Conservation (phyloP, 2,329 filamentous ascomycete species). For the Dactylellina haptotyla region DNA sequence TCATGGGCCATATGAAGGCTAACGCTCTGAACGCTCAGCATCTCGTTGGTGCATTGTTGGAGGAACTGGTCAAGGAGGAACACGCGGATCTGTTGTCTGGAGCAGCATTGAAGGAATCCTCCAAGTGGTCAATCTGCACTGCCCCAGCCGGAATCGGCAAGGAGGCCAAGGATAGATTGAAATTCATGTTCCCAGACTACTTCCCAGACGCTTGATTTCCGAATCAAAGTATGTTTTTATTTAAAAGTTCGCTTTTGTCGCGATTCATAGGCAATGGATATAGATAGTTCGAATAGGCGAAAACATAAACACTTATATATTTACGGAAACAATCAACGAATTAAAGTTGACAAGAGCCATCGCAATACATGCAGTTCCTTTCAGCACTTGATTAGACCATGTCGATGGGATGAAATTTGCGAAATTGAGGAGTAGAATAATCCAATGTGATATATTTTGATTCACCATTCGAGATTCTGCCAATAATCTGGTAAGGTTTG, state of each 20-base stretch:
- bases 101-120: constrained; percentile 80
- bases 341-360: too few species aligned
- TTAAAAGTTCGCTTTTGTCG: neutral
- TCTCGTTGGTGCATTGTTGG: constrained; percentile 85
- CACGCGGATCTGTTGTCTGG: constrained; percentile 79
- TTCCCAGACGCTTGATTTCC: constrained; percentile 60
- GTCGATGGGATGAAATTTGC: neutral
- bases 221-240: neutral
- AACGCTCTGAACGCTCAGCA: constrained; percentile 88
- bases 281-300: neutral
- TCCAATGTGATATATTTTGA: neutral
- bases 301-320: neutral
- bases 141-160: constrained; percentile 77
- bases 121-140: constrained; percentile 85
- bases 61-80: constrained; percentile 82
- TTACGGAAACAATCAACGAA: neutral
- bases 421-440: neutral
- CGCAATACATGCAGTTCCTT: neutral
- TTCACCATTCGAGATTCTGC: constrained; percentile 1
- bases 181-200: constrained; percentile 88
- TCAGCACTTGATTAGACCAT: constrained; percentile 49
- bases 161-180: constrained; percentile 80
- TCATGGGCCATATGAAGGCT: constrained; percentile 94
- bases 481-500: neutral
- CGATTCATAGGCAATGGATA: neutral